Evolutionary conservation across 192 early-diverging fungal genomes (phyloP), one percentile per base, ranked within the genome.

Genomic region (Lobosporangium transversale): DNA sequence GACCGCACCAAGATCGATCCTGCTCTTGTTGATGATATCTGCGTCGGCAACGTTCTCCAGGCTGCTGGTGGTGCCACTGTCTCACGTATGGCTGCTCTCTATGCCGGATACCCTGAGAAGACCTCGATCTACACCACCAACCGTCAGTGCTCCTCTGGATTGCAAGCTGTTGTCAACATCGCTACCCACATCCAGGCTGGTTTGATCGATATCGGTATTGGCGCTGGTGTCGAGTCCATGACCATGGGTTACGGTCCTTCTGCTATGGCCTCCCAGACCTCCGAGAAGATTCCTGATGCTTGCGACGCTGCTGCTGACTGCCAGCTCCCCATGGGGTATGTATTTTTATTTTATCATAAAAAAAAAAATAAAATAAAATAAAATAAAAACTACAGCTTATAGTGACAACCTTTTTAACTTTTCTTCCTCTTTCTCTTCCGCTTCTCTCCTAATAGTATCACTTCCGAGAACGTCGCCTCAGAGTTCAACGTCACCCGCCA

Each of bases 391-490:
- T 23, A 14, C 37, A 58, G 37, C 37, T 23, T 43, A 58, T 27
- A 58, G 35, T 58, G 55, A 58, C 55, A 43, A 58, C 31, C 47
- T 68, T 21, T n/a, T 15, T 17, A 40, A 35, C 36, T 43, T 26
- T 49, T 4, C 26, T 35, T 6, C 50, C n/a, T n/a, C n/a, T n/a
- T n/a, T 47, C 47, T 68, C 23, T n/a, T 15, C 23, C 44, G 33
- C 36, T 43, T 26, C 37, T 4, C 26, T 35, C 12, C 50, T 42
- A 61, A 40, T 56, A 70, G 71, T 63, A 91, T 93, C 68, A 99
- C 95, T 36, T 98, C 96, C 42, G 97, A 99, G 83, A 98, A 98
- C 84, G 97, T 99, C 54, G 93, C 95, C 49, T 73, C 83, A 32
- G 89, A 99, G 29, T 99, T 91, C 85, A 86, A 88, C 32, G 78